Evolutionary conservation across 129 eudicot genomes (phyloP), one percentile per base, ranked within the genome.

Genomic region (Gnaphalium uliginosum): DNA sequence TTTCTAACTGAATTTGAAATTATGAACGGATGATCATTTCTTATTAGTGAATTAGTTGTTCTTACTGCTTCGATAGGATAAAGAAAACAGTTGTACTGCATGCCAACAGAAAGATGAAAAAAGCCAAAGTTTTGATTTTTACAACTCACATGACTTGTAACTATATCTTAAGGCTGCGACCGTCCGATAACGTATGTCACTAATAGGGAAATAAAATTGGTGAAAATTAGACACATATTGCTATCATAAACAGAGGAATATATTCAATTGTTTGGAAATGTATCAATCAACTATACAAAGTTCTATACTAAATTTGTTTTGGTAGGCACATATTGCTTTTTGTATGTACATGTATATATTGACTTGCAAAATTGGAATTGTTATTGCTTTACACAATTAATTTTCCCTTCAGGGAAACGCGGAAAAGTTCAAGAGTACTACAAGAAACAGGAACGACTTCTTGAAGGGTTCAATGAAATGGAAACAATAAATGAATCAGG

Each of bases 381-480:
- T 30, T 62, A 10, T 10, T 62, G 30, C 58, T 32, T n/a, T 72
- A 43, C 56, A 13, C 70, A 10, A 50, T 65, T 76, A 23, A 6
- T 66, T 62, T 0, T 24, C 23, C 8, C 51, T 19, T 26, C 76
- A 93, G 98, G 82, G 79, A 93, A 86, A 64, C 89, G 83, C 29
- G 80, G 92, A 69, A 93, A 86, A 84, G 76, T 93, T 77, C 89
- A 88, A 39, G 96, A 86, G 64, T 93, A 93, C 76, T 93, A 93
- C 78, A 78, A 86, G 82, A 90, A 83, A 69, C 98, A 93, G 73
- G 90, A 90, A 76, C 85, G 82, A 59, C 89, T 93, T 32, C 89
- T 93, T 13, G 92, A 90, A 83, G 92, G 98, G 4, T 92, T 80
- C 74, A 89, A 73, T 83, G 98, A 92, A 84, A 92, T 92, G 98